Conservation (phyloP, 768 basidiomycete species). For the Auriculariales sp. region DNA sequence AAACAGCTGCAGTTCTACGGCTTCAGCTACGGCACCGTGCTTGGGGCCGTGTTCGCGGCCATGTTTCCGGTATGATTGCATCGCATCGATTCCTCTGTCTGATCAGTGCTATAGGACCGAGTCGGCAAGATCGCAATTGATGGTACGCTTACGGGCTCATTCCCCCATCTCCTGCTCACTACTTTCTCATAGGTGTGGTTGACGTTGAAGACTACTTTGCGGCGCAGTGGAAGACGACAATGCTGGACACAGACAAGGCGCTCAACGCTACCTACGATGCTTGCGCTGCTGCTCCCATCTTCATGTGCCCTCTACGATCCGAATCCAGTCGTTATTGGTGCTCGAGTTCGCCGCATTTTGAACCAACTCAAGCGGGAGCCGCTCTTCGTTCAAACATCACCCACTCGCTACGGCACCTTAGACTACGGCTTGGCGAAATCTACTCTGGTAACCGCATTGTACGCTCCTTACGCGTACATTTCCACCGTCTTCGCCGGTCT, state of each 20-base stretch:
- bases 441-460: constrained; percentile 8
- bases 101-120: background rate
- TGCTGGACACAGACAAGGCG: background rate
- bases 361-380: constrained; percentile 9
- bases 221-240: background rate
- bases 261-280: background rate
- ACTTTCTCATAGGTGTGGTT: background rate
- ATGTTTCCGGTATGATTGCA: background rate
- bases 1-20: constrained; percentile 23
- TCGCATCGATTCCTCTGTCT: background rate
- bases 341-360: constrained; percentile 3
- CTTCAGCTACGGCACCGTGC: constrained; percentile 9
- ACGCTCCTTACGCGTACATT: background rate
- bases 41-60: background rate
- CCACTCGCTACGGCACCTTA: constrained; percentile 12
- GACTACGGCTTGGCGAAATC: constrained; percentile 11
- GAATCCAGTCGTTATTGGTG: background rate
- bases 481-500: background rate
- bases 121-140: background rate
- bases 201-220: background rate
- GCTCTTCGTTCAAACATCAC: constrained; percentile 9
- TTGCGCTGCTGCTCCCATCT: background rate
- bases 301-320: background rate
- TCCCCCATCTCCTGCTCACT: background rate
- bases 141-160: background rate